Base-by-base conservation (phyloP, 345 rosid species). In the Draba incana region DNA sequence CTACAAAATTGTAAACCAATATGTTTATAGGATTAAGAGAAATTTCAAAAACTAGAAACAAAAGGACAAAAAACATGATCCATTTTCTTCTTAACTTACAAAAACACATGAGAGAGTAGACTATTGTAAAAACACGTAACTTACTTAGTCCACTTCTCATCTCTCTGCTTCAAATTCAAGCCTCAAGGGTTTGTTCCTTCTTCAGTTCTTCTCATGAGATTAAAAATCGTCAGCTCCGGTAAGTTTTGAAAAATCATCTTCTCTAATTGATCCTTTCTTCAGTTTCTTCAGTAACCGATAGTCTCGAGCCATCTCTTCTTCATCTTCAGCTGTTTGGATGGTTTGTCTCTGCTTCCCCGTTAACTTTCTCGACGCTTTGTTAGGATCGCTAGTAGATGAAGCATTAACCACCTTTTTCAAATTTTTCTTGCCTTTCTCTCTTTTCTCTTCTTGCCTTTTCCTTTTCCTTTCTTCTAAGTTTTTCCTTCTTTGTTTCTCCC, bases 291-390 rank as follows among this genome's bases (percentile, higher is more conserved):
- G 64, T 27, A 89, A 81, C 6, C 84, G 83, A 63, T 89, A 89
- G 8, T 89, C 87, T 37, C 82, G 75, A 44, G 87, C 69, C 83
- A 91, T 60, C 67, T 86, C 92, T 20, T 91, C 90, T 7, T 84
- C 90, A 53, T 94, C 97, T 77, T 91, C 93, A 11, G 80, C 51
- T 43, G 87, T 81, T 81, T 91, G 99, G 63, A 78, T 71, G 2
- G 92, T 83, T 35, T 88, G 92, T 70, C 98, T 86, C 70, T 89
- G 92, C 57, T 88, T 91, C 14, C 92, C 96, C 0, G 99, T 91
- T 69, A 84, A 78, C 84, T 91, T 88, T 74, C 79, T 87, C 59
- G 59, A 59, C 49, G 20, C 59, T 8, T 66, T 66, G 48, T 14
- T 64, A 11, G 57, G 12, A 8, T 57, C 65, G 12, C 23, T 3